Evolutionary conservation across 768 basidiomycete genomes (phyloP), one percentile per base, ranked within the genome.

Genomic region (Ramaria sp.): DNA sequence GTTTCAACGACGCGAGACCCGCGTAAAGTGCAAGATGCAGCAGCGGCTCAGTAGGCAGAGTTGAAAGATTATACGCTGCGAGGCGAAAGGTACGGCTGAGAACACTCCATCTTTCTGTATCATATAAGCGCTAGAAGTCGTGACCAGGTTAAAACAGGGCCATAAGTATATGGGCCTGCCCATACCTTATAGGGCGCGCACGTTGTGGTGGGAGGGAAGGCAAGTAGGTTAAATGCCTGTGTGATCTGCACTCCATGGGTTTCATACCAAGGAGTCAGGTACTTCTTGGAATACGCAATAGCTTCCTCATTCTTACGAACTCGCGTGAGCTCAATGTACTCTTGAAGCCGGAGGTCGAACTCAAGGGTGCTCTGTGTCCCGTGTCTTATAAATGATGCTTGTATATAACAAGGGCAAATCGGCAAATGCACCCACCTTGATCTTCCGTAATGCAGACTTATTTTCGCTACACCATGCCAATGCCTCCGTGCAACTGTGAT

Each of bases 381-480:
- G n/a, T 22, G 33, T 42, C 54, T 47, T 27, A 24, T 42, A 37
- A 51, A 34, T 22, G 10, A 33, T 34, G 51, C 20, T 22, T 17
- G 41, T 33, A 24, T 10, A 38, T 22, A 59, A 30, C 42, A 31
- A 59, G 49, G 4, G 10, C 24, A 22, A 30, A 54, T 15, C 11
- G 17, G 1, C 22, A 13, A 34, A 37, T 13, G 7, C 10, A 60
- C 67, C 53, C 49, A 85, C 94, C 80, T 90, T 94, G 66, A 84
- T 82, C 75, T 97, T 98, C 53, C 91, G 83, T 60, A 99, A 78
- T 12, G 90, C 88, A 31, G 83, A 80, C 68, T 94, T 87, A 71
- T 99, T 97, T 76, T 99, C 96, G 60, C 83, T 92, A 64, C 93
- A 97, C 95, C 95, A 99, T 19, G 82, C 77, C 47, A 99, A 75